Percentiles rank a stretch among this genome's conserved stretches.
phyloP scores from a whole-genome alignment of 192 early-diverging fungal species.

The Anaeromyces robustus region DNA sequence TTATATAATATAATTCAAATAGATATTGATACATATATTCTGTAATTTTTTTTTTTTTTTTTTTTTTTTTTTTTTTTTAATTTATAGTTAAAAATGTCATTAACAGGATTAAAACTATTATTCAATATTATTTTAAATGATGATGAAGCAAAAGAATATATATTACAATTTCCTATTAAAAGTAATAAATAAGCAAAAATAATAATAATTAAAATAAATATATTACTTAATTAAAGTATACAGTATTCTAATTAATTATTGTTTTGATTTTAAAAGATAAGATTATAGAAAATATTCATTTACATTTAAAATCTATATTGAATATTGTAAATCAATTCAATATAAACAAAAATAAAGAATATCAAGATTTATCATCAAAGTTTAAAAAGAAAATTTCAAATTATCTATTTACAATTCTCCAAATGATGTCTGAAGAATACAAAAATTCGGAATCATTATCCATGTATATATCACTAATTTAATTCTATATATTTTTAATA shows the following conservation, averaged over 20 bases:
- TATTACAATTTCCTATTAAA: neutral
- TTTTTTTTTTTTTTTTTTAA: too few species aligned
- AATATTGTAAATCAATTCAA: neutral
- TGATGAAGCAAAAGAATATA: neutral
- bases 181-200: neutral
- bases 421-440: neutral
- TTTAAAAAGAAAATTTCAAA: neutral
- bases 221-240: too few species aligned
- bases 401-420: neutral
- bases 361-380: neutral
- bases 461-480: neutral
- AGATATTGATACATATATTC: too few species aligned
- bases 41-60: too few species aligned
- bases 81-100: neutral
- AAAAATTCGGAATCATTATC: neutral
- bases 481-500: too few species aligned
- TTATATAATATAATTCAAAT: too few species aligned
- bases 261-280: too few species aligned
- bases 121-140: neutral
- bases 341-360: neutral
- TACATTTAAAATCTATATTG: neutral
- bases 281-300: neutral
- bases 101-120: neutral
- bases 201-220: too few species aligned
- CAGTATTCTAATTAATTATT: too few species aligned